A percentile compares a stretch with the other conserved stretches of the same genome.
These are phyloP conservation scores for Stephanodiscus minutulus DNA, from an alignment of 108 stramenopile species.

Conservation along the genomic window DNA sequence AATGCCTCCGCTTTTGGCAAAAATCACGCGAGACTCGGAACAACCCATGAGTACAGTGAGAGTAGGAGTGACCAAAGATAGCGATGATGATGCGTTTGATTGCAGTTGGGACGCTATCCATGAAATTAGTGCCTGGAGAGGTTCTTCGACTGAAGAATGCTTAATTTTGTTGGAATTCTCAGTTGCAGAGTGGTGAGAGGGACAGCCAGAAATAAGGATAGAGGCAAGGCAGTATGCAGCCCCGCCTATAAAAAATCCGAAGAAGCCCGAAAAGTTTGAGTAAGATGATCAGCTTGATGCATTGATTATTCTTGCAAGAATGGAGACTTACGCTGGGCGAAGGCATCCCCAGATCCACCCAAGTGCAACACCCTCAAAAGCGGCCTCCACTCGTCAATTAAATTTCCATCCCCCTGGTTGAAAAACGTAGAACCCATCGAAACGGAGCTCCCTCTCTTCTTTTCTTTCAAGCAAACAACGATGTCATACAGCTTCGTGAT, in stretches of 20 bases:
- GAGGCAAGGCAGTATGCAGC: conserved; percentile 57
- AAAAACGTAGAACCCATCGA: conserved; percentile 45
- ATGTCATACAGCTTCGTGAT: conserved; percentile 72
- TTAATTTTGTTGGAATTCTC: conserved; percentile 41
- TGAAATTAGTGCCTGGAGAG: conserved; percentile 62
- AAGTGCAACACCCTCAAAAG: conserved; percentile 49
- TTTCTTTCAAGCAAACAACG: conserved; percentile 55
- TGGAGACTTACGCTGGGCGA: conserved; percentile 49
- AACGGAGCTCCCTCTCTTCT: conserved; percentile 31
- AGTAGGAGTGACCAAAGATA: conserved; percentile 71
- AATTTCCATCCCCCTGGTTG: conserved; percentile 46
- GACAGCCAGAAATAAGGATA: conserved; percentile 50
- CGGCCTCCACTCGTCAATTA: conserved; percentile 55
- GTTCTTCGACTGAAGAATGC: conserved; percentile 49
- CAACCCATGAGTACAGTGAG: conserved; percentile 60
- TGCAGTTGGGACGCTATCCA: conserved; percentile 78
- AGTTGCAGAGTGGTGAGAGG: conserved; percentile 28
- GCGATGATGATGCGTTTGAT: conserved; percentile 51
- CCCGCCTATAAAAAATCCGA: conserved; percentile 22
- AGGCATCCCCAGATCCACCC: conserved; percentile 54
- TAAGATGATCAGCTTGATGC: neutral
- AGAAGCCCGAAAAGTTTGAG: neutral
- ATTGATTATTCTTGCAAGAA: no score
- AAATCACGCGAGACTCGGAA: conserved; percentile 56
- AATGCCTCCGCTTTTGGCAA: conserved; percentile 73